phyloP scores from a whole-genome alignment of 2,329 filamentous ascomycete species.

The Pestalotiopsis sp. region DNA sequence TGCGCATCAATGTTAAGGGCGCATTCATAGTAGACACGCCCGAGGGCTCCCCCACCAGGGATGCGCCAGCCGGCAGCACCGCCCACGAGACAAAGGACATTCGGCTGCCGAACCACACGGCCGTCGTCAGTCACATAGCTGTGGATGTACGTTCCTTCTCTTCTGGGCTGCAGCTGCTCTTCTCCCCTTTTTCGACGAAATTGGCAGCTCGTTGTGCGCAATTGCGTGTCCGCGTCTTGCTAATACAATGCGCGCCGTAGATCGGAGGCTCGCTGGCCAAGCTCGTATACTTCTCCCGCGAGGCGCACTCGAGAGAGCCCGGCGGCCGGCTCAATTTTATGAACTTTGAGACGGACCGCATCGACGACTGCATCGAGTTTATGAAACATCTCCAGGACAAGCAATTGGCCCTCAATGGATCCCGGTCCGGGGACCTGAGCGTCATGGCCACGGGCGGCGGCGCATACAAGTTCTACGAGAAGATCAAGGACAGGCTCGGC shows the following conservation, averaged over 20 bases:
- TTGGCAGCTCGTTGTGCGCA: neutral
- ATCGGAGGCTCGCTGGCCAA: conserved; percentile 96
- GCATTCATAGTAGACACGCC: conserved; percentile 92
- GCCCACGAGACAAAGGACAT: conserved; percentile 84
- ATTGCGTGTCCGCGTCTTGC: neutral
- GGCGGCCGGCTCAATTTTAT: conserved; percentile 93
- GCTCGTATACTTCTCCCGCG: conserved; percentile 94
- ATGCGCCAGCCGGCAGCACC: conserved; percentile 39
- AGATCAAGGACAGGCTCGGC: conserved; percentile 77
- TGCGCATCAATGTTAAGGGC: conserved; percentile 94
- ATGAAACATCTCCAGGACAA: conserved; percentile 84
- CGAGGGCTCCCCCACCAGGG: conserved; percentile 55
- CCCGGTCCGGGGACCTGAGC: conserved; percentile 70
- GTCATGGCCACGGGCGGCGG: conserved; percentile 97
- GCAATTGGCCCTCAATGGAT: conserved; percentile 74
- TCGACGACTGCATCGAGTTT: conserved; percentile 91
- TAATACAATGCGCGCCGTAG: conserved; percentile 42
- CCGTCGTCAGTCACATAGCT: conserved; percentile 93
- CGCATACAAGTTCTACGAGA: conserved; percentile 95
- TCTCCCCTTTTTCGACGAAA: neutral
- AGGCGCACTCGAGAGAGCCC: conserved; percentile 74
- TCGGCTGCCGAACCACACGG: conserved; percentile 91
- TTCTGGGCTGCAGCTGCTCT: neutral
- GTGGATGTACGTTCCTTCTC: conserved; percentile 68
- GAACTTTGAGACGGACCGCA: conserved; percentile 92